Evolutionary conservation across 2,329 filamentous ascomycete genomes (phyloP).

Genomic region (Colletotrichum sansevieriae): DNA sequence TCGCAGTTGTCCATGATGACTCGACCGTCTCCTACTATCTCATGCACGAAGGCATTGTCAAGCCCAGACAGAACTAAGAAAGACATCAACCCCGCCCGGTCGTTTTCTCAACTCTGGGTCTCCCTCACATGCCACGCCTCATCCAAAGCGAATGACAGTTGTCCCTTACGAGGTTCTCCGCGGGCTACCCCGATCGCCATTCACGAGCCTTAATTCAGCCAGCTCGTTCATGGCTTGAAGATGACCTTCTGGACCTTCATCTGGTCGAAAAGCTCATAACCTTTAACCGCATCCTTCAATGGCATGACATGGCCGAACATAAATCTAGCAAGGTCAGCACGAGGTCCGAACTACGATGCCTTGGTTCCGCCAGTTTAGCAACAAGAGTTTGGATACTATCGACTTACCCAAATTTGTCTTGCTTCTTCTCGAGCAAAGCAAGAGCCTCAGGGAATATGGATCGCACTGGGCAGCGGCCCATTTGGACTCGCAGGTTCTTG

Average conservation of each 20-base stretch:
- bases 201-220: neutral
- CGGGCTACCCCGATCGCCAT: neutral
- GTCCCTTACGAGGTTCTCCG: no score
- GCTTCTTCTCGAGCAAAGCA: constrained; percentile 73
- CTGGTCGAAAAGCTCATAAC: constrained; percentile 78
- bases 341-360: neutral
- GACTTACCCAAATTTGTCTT: constrained; percentile 74
- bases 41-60: constrained; percentile 88
- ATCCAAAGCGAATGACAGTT: neutral
- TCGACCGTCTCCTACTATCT: constrained; percentile 89
- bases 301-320: constrained; percentile 84
- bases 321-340: constrained; percentile 63
- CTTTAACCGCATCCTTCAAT: constrained; percentile 73
- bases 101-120: neutral
- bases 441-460: constrained; percentile 77
- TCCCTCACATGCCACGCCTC: neutral
- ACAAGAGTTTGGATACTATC: neutral
- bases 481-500: constrained; percentile 80
- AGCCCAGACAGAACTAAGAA: constrained; percentile 81
- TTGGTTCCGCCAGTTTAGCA: neutral
- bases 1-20: constrained; percentile 82
- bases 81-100: neutral
- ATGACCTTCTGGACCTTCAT: constrained; percentile 82
- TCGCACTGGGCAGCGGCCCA: constrained; percentile 82
- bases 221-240: constrained; percentile 64